Base-by-base conservation (phyloP, 495 filamentous ascomycete genomes). In the Aspergillus ellipticus region DNA sequence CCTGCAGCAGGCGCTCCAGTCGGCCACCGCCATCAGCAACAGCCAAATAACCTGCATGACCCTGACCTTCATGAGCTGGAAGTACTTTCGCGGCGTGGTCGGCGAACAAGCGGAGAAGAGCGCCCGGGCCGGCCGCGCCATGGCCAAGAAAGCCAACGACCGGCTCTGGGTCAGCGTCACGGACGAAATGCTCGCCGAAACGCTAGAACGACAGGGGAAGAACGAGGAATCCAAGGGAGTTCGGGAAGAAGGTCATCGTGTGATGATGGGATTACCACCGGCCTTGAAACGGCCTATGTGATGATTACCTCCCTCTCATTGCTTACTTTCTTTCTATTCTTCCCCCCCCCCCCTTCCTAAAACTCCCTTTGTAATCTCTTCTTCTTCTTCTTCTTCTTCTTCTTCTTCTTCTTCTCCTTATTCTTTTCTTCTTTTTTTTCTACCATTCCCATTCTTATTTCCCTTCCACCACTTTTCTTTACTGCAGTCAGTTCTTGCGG, bases 71-170 rank as follows among this genome's bases (percentile, higher is more conserved):
- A 92, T 97, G 90, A 86, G 87, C 60, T 82, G 76, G 67, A 82
- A 84, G 43, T 91, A 97, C 68, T 97, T 97, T 74, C 79, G 83
- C 22, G 88, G 87, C 28, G 88, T 93, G 11, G 83, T 96, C 2
- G 90, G 89, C 33, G 90, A 91, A 54, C 93, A 97, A 71, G 89
- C 93, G 2, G 85, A 95, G 59, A 97, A 96, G 75, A 89, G 87
- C 57, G 89, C 89, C 0, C 79, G 82, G 42, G 91, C 92, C 0
- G 89, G 83, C 26, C 76, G 83, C 51, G 82, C 79, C 13, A 85
- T 93, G 76, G 90, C 92, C 4, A 83, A 82, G 64, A 87, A 84
- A 65, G 84, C 84, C 47, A 82, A 85, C 22, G 90, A 92, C 68
- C 74, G 78, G 2, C 68, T 99, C 19, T 99, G 94, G 94, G 86